Percentiles rank a stretch among this genome's conserved stretches.
These are phyloP conservation scores for Aphanomyces invadans DNA, from an alignment of 352 stramenopile genomes.

Conservation along the genomic window DNA sequence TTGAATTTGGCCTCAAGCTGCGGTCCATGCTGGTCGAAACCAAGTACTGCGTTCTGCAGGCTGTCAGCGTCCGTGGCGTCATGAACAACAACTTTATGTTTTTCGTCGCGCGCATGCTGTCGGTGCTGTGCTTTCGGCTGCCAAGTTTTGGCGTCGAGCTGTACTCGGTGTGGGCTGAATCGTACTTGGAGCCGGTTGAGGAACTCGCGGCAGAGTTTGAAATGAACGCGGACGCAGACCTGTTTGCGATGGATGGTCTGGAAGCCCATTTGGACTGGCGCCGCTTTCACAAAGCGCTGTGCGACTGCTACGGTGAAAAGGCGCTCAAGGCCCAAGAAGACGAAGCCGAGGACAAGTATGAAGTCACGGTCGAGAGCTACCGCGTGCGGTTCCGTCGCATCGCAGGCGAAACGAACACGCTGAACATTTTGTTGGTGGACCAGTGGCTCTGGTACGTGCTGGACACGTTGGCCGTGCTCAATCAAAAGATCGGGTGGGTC, in stretches of 20 bases:
- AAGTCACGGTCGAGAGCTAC: slow-evolving; percentile 76
- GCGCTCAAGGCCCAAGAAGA: slow-evolving; percentile 78
- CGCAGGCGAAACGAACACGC: slow-evolving; percentile 71
- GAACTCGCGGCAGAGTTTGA: slow-evolving; percentile 73
- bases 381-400: slow-evolving; percentile 74
- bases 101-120: slow-evolving; percentile 82
- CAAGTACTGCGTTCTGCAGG: slow-evolving; percentile 83
- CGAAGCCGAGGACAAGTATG: slow-evolving; percentile 85
- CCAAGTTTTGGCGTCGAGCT: slow-evolving; percentile 82
- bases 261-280: slow-evolving; percentile 83
- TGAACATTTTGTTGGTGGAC: slow-evolving; percentile 83
- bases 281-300: slow-evolving; percentile 84
- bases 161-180: slow-evolving; percentile 83
- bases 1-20: slow-evolving; percentile 79
- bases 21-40: slow-evolving; percentile 85
- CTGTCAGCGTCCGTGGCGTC: slow-evolving; percentile 75
- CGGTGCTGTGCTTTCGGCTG: slow-evolving; percentile 77
- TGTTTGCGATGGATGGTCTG: slow-evolving; percentile 84
- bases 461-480: slow-evolving; percentile 80
- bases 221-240: slow-evolving; percentile 70
- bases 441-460: slow-evolving; percentile 87
- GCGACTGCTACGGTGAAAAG: slow-evolving; percentile 82
- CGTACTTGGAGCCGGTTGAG: slow-evolving; percentile 65
- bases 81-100: slow-evolving; percentile 92
- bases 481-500: slow-evolving; percentile 84